phyloP scores from a whole-genome alignment of 495 filamentous ascomycete genomes.

The Endocarpon pusillum region DNA sequence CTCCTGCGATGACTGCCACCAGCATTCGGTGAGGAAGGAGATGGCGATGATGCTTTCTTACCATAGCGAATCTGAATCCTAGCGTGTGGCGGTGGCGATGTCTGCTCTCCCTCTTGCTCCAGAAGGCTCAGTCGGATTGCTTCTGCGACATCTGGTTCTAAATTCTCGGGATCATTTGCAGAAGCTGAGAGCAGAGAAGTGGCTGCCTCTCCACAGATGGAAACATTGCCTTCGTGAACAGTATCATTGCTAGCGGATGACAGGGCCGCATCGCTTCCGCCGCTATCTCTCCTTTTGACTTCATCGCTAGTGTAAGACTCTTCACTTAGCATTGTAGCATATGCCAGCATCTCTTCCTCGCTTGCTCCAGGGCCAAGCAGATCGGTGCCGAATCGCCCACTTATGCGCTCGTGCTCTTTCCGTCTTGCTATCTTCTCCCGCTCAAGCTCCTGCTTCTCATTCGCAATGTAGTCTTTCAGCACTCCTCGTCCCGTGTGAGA shows the following conservation, averaged over 20 bases:
- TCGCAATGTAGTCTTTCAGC: constrained; percentile 61
- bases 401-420: constrained; percentile 47
- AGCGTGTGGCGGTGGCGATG: background rate
- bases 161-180: constrained; percentile 29
- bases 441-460: constrained; percentile 62
- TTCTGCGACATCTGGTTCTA: constrained; percentile 61
- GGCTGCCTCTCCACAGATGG: constrained; percentile 12
- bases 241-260: constrained; percentile 25
- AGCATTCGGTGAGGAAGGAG: constrained; percentile 9
- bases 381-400: constrained; percentile 65
- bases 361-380: constrained; percentile 51
- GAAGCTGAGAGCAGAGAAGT: constrained; percentile 18
- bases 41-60: constrained; percentile 20
- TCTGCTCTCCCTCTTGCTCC: constrained; percentile 22
- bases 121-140: constrained; percentile 65
- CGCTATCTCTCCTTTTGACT: constrained; percentile 33
- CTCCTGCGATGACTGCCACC: constrained; percentile 7
- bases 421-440: constrained; percentile 47
- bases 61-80: constrained; percentile 34
- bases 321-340: constrained; percentile 75
- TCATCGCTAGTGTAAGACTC: constrained; percentile 52
- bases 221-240: constrained; percentile 28
- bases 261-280: constrained; percentile 30
- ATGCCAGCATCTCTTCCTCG: constrained; percentile 79
- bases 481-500: constrained; percentile 42